phyloP scores from a whole-genome alignment of 202 grass and related monocot species.

The Schoenoplectus tabernaemontani region DNA sequence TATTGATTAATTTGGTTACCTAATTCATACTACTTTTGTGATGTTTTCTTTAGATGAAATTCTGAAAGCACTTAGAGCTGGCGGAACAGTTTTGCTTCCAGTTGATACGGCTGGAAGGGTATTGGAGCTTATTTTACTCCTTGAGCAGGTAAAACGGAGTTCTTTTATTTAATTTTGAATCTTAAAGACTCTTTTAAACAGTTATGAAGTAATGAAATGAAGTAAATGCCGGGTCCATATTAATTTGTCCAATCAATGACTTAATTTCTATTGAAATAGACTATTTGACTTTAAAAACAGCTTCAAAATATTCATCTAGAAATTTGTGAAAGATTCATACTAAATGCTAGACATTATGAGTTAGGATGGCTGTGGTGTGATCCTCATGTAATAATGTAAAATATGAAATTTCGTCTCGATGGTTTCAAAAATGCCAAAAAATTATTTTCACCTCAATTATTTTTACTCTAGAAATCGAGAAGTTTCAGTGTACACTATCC shows the following conservation, averaged over 20 bases:
- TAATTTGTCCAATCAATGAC: neutral
- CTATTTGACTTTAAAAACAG: neutral
- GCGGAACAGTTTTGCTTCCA: constrained; percentile 79
- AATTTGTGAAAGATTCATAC: neutral
- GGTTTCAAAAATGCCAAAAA: neutral
- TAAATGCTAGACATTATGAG: neutral
- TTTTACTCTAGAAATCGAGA: neutral
- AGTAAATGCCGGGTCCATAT: neutral
- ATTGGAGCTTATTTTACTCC: constrained; percentile 81
- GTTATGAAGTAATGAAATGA: neutral
- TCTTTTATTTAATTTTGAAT: neutral
- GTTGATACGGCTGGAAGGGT: constrained; percentile 95
- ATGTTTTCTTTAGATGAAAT: constrained; percentile 60
- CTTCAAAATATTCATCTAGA: neutral
- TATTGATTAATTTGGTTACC: neutral
- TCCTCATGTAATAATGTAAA: neutral
- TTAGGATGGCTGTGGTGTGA: neutral
- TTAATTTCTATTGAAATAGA: neutral
- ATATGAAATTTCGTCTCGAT: neutral
- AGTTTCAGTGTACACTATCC: neutral
- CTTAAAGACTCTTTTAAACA: neutral
- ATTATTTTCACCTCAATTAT: neutral
- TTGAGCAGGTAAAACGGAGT: constrained; percentile 59
- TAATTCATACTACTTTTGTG: neutral
- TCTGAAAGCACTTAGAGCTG: constrained; percentile 53